Evolutionary conservation across 2,329 filamentous ascomycete genomes (phyloP).

Genomic region (Fusarium nelsonii): DNA sequence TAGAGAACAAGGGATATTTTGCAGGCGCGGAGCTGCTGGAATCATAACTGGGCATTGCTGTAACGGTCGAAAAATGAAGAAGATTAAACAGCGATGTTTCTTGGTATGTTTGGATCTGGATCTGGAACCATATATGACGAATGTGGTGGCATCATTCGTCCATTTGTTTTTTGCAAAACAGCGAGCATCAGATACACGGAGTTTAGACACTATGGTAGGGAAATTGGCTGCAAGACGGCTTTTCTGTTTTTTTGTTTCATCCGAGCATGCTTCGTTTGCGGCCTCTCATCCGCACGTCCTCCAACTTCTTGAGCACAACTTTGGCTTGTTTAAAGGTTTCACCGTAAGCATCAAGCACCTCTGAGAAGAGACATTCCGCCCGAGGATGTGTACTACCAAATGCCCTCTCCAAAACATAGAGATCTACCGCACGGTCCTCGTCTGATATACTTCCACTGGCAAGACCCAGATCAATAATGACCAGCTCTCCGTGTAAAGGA

Average conservation of each 20-base stretch:
- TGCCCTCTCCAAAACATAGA: constrained; percentile 94
- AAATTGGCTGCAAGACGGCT: constrained; percentile 46
- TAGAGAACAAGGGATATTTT: constrained; percentile 99
- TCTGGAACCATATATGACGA: constrained; percentile 29
- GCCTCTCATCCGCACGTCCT: constrained; percentile 93
- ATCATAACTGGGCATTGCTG: constrained; percentile 34
- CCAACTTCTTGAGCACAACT: constrained; percentile 81
- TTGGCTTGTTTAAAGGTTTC: constrained; percentile 80
- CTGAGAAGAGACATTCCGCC: constrained; percentile 80
- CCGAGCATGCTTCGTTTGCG: constrained; percentile 98
- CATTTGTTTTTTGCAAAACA: constrained; percentile 47
- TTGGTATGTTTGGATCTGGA: constrained; percentile 25
- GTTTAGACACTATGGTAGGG: constrained; percentile 45
- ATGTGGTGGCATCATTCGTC: constrained; percentile 34
- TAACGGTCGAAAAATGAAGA: constrained; percentile 2
- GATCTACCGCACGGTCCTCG: constrained; percentile 93
- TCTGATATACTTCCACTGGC: constrained; percentile 84
- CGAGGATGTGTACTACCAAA: constrained; percentile 95
- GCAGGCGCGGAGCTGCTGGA: constrained; percentile 79
- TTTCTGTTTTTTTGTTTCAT: constrained; percentile 55
- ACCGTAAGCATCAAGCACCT: constrained; percentile 80
- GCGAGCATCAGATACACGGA: constrained; percentile 53
- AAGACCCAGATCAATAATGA: constrained; percentile 95
- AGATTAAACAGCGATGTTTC: constrained; percentile 13
- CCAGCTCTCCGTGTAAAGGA: constrained; percentile 76